Percentiles rank a stretch among this genome's conserved stretches.
phyloP scores from a whole-genome alignment of 495 filamentous ascomycete genomes.

The Trichoderma orchidacearum region DNA sequence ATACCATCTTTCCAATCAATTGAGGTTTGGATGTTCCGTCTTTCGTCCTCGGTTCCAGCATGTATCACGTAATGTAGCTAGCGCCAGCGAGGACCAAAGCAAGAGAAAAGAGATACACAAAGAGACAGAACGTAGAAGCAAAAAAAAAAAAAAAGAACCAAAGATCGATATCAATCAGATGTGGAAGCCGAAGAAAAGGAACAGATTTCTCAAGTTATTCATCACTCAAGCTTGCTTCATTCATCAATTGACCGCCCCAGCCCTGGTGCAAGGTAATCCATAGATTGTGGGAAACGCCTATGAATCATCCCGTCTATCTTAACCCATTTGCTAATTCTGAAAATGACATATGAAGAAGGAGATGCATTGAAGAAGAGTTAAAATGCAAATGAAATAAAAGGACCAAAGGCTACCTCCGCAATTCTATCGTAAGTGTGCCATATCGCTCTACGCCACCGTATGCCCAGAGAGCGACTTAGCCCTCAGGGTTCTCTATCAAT shows the following conservation, averaged over 20 bases:
- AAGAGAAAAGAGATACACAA: background rate
- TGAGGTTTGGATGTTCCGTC: too few species aligned
- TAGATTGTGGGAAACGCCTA: slow-evolving; percentile 1
- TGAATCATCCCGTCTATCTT: slow-evolving; percentile 4
- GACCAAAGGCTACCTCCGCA: too few species aligned
- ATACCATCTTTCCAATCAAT: too few species aligned
- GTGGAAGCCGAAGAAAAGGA: background rate
- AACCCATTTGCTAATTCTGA: background rate
- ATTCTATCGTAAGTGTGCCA: too few species aligned
- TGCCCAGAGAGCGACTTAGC: background rate
- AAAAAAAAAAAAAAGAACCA: background rate
- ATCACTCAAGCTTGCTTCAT: background rate
- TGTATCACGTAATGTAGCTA: too few species aligned
- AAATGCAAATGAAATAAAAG: background rate
- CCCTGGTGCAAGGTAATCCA: background rate
- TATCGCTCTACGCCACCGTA: too few species aligned
- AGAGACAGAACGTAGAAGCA: too few species aligned
- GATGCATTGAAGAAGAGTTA: background rate
- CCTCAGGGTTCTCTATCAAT: background rate
- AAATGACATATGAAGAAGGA: background rate
- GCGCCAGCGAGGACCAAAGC: background rate
- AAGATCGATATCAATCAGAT: background rate
- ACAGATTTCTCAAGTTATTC: too few species aligned
- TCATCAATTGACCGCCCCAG: too few species aligned
- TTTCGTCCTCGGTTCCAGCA: too few species aligned